Evolutionary conservation across 768 basidiomycete genomes (phyloP).

Genomic region (Sporobolomyces pararoseus): DNA sequence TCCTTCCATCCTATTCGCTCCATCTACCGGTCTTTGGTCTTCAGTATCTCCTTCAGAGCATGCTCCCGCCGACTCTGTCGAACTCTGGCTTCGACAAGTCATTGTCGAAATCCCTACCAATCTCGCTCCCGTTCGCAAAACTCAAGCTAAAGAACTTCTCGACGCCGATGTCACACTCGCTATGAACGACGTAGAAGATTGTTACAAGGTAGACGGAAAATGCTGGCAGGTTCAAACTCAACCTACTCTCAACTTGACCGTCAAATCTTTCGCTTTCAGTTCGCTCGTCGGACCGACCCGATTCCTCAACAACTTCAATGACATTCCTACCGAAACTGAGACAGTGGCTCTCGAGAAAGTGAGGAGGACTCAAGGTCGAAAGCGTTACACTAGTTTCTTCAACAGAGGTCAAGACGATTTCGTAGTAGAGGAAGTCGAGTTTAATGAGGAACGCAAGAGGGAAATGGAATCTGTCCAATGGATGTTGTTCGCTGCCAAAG

Average conservation of each 20-base stretch:
- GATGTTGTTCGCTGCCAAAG: slow-evolving; percentile 79
- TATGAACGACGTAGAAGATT: slow-evolving; percentile 30
- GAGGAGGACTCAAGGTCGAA: slow-evolving; percentile 7
- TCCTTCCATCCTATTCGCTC: slow-evolving; percentile 33
- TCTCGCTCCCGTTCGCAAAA: slow-evolving; percentile 23
- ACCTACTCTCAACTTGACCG: slow-evolving; percentile 31
- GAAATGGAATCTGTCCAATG: slow-evolving; percentile 78
- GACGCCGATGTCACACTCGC: slow-evolving; percentile 22
- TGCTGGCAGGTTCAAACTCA: slow-evolving; percentile 35
- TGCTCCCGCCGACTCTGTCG: slow-evolving; percentile 17
- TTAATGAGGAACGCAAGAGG: slow-evolving; percentile 58
- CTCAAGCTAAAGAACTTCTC: slow-evolving; percentile 28
- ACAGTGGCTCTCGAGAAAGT: slow-evolving; percentile 36
- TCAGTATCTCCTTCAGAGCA: slow-evolving; percentile 27
- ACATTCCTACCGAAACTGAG: slow-evolving; percentile 23
- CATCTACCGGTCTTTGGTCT: slow-evolving; percentile 33
- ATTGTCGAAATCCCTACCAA: slow-evolving; percentile 32
- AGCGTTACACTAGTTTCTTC: slow-evolving; percentile 39
- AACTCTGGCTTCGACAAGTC: slow-evolving; percentile 40
- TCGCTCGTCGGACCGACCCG: slow-evolving; percentile 31
- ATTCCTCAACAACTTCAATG: slow-evolving; percentile 27
- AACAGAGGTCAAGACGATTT: slow-evolving; percentile 41
- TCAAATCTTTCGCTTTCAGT: slow-evolving; percentile 37
- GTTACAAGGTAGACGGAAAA: slow-evolving; percentile 22
- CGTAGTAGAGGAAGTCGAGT: slow-evolving; percentile 51